Conservation (phyloP, 257 asterid species). For the Gynochthodes officinalis region DNA sequence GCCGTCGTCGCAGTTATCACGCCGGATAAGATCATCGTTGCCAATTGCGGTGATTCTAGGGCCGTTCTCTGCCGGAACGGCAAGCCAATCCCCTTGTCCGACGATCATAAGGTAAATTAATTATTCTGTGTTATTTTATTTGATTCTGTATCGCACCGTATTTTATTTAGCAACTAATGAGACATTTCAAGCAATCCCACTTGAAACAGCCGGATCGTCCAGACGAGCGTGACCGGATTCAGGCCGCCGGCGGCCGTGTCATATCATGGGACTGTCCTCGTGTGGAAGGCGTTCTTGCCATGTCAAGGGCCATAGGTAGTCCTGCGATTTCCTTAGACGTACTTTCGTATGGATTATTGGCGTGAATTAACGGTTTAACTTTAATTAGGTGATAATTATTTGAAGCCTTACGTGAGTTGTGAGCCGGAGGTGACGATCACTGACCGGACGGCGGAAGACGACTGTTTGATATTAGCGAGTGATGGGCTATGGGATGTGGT, state of each 20-base stretch:
- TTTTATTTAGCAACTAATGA: too few relatives aligned
- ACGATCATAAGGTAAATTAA: conserved; percentile 58
- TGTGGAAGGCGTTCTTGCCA: conserved; percentile 75
- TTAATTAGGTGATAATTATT: conserved; percentile 50
- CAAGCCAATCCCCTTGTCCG: conserved; percentile 54
- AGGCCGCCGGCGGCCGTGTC: conserved; percentile 74
- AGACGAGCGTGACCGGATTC: conserved; percentile 65
- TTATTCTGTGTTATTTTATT: too few relatives aligned
- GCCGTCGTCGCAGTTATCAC: conserved; percentile 63
- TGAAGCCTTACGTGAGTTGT: conserved; percentile 69
- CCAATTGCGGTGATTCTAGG: conserved; percentile 81
- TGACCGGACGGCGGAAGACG: conserved; percentile 54
- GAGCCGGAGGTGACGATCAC: conserved; percentile 75
- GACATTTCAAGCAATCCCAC: neutral
- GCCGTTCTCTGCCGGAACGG: conserved; percentile 82
- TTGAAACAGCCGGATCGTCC: conserved; percentile 69
- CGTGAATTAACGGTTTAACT: neutral
- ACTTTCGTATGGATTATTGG: too few relatives aligned
- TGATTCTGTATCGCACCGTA: too few relatives aligned
- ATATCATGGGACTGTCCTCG: conserved; percentile 81
- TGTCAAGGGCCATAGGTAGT: conserved; percentile 84
- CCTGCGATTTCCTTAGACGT: neutral
- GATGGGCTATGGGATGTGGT: conserved; percentile 91
- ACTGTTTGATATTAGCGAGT: conserved; percentile 66
- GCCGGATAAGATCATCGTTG: conserved; percentile 46